Evolutionary conservation across 148 eudicot genomes (phyloP).

Genomic region (Polygonum aviculare): DNA sequence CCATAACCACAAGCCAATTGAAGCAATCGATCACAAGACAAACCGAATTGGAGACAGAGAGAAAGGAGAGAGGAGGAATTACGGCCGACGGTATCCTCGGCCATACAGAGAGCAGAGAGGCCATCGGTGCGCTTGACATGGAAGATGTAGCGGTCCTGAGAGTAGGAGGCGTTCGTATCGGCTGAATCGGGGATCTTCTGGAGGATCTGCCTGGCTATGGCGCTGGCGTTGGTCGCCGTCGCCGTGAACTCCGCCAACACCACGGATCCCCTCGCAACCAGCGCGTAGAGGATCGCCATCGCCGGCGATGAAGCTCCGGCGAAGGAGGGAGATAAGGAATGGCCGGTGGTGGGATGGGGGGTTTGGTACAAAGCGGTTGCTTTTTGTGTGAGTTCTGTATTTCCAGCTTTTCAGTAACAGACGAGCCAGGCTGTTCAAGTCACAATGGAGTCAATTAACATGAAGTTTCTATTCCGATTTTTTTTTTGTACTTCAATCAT

Average conservation of each 20-base stretch:
- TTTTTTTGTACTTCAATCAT: neutral
- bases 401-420: neutral
- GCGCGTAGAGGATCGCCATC: conserved; percentile 81
- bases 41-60: neutral
- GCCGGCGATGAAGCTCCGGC: conserved; percentile 8
- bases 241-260: conserved; percentile 74
- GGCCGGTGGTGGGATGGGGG: neutral
- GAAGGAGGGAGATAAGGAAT: neutral
- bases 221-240: conserved; percentile 70
- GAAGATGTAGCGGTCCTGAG: conserved; percentile 88
- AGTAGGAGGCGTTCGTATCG: conserved; percentile 74
- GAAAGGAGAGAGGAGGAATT: conserved; percentile 11
- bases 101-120: conserved; percentile 92
- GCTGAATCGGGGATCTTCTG: conserved; percentile 60
- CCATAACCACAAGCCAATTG: neutral
- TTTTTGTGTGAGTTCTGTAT: neutral
- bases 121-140: conserved; percentile 92
- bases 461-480: neutral
- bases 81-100: conserved; percentile 88
- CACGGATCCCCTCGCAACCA: conserved; percentile 91
- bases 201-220: conserved; percentile 69
- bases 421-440: neutral
- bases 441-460: neutral
- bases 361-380: neutral
- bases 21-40: neutral